Base-by-base conservation (phyloP, 2,329 filamentous ascomycete species). In the Epichloe typhina region DNA sequence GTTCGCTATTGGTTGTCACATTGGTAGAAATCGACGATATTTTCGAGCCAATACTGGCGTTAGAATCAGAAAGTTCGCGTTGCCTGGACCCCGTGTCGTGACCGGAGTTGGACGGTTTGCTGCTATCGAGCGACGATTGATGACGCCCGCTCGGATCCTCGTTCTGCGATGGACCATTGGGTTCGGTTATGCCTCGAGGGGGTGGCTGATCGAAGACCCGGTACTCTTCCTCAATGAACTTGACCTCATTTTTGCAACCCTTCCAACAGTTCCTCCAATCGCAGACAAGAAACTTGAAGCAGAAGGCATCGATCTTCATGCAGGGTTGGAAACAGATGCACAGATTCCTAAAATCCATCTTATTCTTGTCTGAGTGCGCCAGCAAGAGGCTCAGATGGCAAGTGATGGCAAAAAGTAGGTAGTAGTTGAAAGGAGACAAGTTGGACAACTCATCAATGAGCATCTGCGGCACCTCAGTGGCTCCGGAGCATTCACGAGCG, bases 231-330 rank as follows among this genome's bases (percentile, higher is more conserved):
- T 86, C 80, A 37, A 89, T 82, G 61, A 79, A 91, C 57, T 81
- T 82, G 55, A 88, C 82, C 67, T 97, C 91, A 12, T 86, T 94
- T 72, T 84, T 89, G 71, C 91, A 97, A 8, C 91, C 91, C 65
- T 93, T 89, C 91, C 91, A 97, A 70, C 91, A 97, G 58, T 94
- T 84, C 59, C 89, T 83, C 91, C 91, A 97, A 64, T 97, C 86
- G 62, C 88, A 88, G 19, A 97, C 90, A 12, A 97, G 75, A 57
- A 95, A 96, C 61, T 90, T 88, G 76, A 97, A 97, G 65, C 88
- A 94, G 65, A 91, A 94, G 1, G 84, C 84, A 61, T 97, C 91
- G 53, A 97, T 93, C 69, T 91, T 95, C 79, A 97, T 88, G 67
- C 89, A 95, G 3, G 91, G 91, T 67, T 95, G 89, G 68, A 96